Base-by-base conservation (phyloP, 2,329 filamentous ascomycete genomes). In the Pseudogymnoascus sp. region DNA sequence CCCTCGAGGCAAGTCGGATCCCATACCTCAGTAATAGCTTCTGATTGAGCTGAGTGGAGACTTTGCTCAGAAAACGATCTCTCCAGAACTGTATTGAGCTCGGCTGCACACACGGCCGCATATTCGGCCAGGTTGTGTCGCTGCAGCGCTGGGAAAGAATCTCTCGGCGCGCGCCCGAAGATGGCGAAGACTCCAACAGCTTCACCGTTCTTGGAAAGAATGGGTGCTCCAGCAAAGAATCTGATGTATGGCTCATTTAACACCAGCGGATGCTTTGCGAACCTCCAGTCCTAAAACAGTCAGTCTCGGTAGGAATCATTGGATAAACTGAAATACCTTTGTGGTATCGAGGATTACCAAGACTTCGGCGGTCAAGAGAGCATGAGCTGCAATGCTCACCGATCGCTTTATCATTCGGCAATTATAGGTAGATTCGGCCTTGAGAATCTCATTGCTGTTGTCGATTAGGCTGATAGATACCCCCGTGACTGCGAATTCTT, bases 161-260 rank as follows among this genome's bases (percentile, higher is more conserved):
- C 16, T 42, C 71, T 65, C 9, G 72, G 72, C 14, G 68, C 38
- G 5, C 65, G 68, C 59, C 68, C 66, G 59, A 71, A 73, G 6
- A 75, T 65, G 6, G 71, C 67, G 59, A 76, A 69, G 4, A 74
- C 72, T 3, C 71, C 74, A 34, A 75, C 65, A 12, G 66, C 65
- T 31, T 69, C 66, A 59, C 71, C 71, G 59, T 69, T 69, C 18
- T 67, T 59, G 31, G 70, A 70, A 12, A 75, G 63, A 37, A 77
- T 66, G 6, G 74, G 75, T 23, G 72, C 72, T 9, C 71, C 75
- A n/a, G 72, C 74, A 43, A 75, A 75, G 62, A 76, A 77, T 3
- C 72, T 69, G 43, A 76, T 72, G 4, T 69, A 63, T 18, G 72
- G 68, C 5, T 61, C 60, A 4, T 61, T 65, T 18, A 60, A 63